Percentiles rank a stretch among this genome's conserved stretches.
phyloP scores from a whole-genome alignment of 2,329 filamentous ascomycete species.

The Fusarium sp. region DNA sequence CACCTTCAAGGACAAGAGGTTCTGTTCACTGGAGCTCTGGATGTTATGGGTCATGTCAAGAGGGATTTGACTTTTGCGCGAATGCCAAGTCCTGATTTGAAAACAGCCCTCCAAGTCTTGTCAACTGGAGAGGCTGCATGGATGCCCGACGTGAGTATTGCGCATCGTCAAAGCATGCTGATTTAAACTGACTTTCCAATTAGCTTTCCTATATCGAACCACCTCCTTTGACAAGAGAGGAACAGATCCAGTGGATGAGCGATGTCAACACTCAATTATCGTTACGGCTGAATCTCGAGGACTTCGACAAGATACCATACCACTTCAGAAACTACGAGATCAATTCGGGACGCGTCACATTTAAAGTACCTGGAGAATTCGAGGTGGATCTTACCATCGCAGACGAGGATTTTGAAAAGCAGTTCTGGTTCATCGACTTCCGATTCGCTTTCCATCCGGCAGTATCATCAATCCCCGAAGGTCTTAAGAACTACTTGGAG shows the following conservation, averaged over 20 bases:
- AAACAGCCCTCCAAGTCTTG: constrained; percentile 86
- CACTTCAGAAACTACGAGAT: constrained; percentile 83
- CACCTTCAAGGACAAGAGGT: constrained; percentile 75
- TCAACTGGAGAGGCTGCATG: constrained; percentile 80
- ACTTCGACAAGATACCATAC: constrained; percentile 79
- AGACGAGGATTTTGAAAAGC: constrained; percentile 82
- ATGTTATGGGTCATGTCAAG: constrained; percentile 77
- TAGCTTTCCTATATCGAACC: constrained; percentile 82
- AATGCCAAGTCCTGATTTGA: constrained; percentile 89
- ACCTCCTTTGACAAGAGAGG: constrained; percentile 74
- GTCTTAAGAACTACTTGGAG: constrained; percentile 75
- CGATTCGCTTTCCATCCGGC: constrained; percentile 83
- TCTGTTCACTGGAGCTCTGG: constrained; percentile 69
- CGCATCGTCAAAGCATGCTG: neutral
- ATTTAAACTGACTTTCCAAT: constrained; percentile 49
- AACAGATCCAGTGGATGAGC: constrained; percentile 78
- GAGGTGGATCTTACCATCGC: constrained; percentile 93
- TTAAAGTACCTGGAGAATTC: constrained; percentile 84
- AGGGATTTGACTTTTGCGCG: constrained; percentile 76
- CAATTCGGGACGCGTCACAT: constrained; percentile 88
- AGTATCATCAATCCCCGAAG: constrained; percentile 68
- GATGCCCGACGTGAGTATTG: constrained; percentile 77
- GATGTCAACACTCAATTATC: constrained; percentile 87
- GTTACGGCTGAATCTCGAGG: constrained; percentile 84
- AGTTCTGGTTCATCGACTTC: constrained; percentile 95